These are phyloP conservation scores for Penicillium concentricum DNA, from an alignment of 2,329 filamentous ascomycete genomes.

Conservation along the genomic window DNA sequence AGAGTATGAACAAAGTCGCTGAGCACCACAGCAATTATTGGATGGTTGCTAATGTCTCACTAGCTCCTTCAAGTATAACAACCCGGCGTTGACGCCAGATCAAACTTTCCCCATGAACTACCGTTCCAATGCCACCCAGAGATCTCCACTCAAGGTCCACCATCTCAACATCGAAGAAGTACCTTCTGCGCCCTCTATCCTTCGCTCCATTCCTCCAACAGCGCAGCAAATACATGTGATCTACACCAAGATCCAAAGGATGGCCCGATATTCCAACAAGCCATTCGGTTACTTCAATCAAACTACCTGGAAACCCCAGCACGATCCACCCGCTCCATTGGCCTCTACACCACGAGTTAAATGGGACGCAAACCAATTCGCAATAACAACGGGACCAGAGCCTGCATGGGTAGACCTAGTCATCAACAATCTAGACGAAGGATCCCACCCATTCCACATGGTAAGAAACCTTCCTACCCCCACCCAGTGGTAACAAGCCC, in stretches of 20 bases:
- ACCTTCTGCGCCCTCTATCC: conserved; percentile 26
- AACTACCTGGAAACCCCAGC: conserved; percentile 46
- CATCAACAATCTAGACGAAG: conserved; percentile 53
- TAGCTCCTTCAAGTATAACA: conserved; percentile 48
- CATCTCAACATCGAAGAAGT: conserved; percentile 29
- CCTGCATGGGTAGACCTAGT: conserved; percentile 48
- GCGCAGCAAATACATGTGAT: conserved; percentile 45
- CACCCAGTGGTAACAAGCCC: neutral
- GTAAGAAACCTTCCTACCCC: conserved; percentile 25
- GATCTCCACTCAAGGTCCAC: neutral
- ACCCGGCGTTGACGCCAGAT: conserved; percentile 40
- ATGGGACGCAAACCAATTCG: conserved; percentile 48
- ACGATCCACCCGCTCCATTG: conserved; percentile 34
- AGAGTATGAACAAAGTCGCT: conserved; percentile 28
- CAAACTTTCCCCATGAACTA: conserved; percentile 39
- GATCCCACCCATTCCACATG: conserved; percentile 52
- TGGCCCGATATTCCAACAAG: conserved; percentile 44
- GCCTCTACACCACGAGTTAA: conserved; percentile 32
- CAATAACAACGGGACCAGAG: conserved; percentile 30
- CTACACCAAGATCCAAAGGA: conserved; percentile 49
- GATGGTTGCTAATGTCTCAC: neutral
- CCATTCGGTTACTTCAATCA: conserved; percentile 51
- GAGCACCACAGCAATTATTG: neutral
- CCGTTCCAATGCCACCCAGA: neutral
- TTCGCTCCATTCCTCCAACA: conserved; percentile 27